These are phyloP conservation scores for Lachancea dasiensis DNA, from an alignment of 805 yeast genomes.

Conservation along the genomic window DNA sequence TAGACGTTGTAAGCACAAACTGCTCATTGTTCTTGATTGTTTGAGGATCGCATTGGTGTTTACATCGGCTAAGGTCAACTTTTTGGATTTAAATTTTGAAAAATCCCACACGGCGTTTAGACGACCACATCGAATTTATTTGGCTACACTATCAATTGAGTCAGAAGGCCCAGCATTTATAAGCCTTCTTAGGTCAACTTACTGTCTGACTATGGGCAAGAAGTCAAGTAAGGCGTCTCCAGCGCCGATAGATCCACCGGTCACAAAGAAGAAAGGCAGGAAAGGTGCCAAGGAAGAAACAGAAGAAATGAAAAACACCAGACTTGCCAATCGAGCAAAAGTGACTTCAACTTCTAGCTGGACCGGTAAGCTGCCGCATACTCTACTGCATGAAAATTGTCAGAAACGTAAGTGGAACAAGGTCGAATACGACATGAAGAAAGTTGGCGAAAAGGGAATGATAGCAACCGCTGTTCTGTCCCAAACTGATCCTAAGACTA, in stretches of 20 bases:
- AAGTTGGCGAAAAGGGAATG: constrained; percentile 47
- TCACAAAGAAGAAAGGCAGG: constrained; percentile 20
- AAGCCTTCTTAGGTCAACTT: neutral
- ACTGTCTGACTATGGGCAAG: constrained; percentile 21
- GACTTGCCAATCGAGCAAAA: constrained; percentile 37
- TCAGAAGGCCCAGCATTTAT: no score
- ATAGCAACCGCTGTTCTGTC: constrained; percentile 58
- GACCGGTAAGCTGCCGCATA: constrained; percentile 93
- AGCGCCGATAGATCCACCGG: constrained; percentile 9
- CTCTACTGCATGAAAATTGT: constrained; percentile 77
- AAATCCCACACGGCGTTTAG: neutral
- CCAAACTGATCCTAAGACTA: constrained; percentile 77
- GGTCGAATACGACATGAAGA: constrained; percentile 69
- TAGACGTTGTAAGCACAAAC: constrained; percentile 72
- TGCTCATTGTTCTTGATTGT: constrained; percentile 32
- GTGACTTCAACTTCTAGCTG: constrained; percentile 71
- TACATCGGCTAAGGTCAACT: neutral
- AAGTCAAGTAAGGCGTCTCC: constrained; percentile 14
- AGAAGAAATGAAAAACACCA: constrained; percentile 18
- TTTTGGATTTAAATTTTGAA: neutral
- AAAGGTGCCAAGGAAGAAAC: constrained; percentile 13
- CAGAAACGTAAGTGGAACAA: constrained; percentile 88
- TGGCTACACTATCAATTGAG: no score
- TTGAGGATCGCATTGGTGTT: neutral
- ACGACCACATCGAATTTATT: no score